These are phyloP conservation scores for Pharus latifolius DNA, from an alignment of 176 grass and related monocot species.

Conservation along the genomic window DNA sequence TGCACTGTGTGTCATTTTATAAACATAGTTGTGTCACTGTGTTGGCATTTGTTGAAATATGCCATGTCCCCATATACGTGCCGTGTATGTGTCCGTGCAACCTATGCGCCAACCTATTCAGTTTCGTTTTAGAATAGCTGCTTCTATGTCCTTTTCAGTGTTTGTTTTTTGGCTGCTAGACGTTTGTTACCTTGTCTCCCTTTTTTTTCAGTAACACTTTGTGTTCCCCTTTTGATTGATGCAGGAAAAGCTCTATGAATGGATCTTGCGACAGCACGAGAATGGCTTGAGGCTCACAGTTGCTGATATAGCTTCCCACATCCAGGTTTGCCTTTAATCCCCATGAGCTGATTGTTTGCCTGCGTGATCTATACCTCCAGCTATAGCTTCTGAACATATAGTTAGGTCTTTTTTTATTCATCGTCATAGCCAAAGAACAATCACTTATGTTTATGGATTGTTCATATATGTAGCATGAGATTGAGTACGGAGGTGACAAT, in stretches of 20 bases:
- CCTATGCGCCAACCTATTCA: not conserved
- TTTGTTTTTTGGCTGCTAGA: not conserved
- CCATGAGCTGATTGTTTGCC: not conserved
- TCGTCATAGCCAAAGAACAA: not conserved
- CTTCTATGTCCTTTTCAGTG: not conserved
- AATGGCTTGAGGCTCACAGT: slow-evolving; percentile 44
- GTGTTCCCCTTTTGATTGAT: not conserved
- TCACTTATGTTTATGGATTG: not conserved
- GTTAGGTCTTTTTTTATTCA: not conserved
- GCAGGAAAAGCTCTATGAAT: slow-evolving; percentile 69
- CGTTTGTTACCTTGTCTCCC: not conserved
- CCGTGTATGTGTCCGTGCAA: no score
- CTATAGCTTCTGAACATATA: not conserved
- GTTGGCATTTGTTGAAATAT: no score
- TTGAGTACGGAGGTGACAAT: slow-evolving; percentile 52
- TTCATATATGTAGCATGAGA: slow-evolving; percentile 44
- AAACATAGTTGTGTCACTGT: no score
- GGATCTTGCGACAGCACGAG: slow-evolving; percentile 56
- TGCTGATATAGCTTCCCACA: slow-evolving; percentile 39
- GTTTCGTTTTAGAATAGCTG: not conserved
- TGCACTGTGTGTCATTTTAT: no score
- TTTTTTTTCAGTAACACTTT: not conserved
- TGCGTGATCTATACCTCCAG: not conserved
- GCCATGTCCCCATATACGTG: no score
- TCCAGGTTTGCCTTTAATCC: slow-evolving; percentile 34